These are phyloP conservation scores for Backusella tarrabulga DNA, from an alignment of 192 early-diverging fungal species.

Conservation along the genomic window DNA sequence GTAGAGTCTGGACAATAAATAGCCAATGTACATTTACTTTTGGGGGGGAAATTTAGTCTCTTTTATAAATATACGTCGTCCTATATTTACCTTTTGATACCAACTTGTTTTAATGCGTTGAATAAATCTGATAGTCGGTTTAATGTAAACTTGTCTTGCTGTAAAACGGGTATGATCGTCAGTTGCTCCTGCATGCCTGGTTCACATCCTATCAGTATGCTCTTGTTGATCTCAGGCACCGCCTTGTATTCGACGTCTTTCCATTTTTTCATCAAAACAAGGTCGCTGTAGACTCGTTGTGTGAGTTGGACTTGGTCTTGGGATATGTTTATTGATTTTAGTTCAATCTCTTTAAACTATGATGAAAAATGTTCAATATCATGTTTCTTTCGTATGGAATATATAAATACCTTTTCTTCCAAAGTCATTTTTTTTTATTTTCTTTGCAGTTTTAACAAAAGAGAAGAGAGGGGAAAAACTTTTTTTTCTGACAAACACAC, in stretches of 20 bases:
- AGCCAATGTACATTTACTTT: slow-evolving; percentile 22
- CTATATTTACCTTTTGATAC: not conserved
- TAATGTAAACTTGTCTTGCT: not conserved
- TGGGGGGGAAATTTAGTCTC: not conserved
- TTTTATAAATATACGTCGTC: not conserved
- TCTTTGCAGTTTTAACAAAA: not conserved
- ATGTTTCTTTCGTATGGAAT: not conserved
- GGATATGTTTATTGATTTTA: not conserved
- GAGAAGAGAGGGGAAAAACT: not conserved
- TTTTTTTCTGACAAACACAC: not conserved
- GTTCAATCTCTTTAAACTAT: not conserved
- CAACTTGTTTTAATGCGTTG: not conserved
- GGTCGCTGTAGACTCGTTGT: not conserved
- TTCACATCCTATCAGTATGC: not conserved
- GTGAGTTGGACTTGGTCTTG: not conserved
- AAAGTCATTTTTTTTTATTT: not conserved
- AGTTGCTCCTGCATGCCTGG: not conserved
- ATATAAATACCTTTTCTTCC: not conserved
- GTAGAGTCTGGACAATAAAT: slow-evolving; percentile 22
- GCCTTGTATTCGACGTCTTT: not conserved
- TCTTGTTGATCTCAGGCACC: not conserved
- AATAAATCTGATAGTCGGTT: not conserved
- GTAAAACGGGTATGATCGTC: not conserved
- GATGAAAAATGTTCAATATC: not conserved
- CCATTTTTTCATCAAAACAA: slow-evolving; percentile 11